Evolutionary conservation across 495 filamentous ascomycete genomes (phyloP), one percentile per base, ranked within the genome.

Genomic region (Penicillium flavigenum): DNA sequence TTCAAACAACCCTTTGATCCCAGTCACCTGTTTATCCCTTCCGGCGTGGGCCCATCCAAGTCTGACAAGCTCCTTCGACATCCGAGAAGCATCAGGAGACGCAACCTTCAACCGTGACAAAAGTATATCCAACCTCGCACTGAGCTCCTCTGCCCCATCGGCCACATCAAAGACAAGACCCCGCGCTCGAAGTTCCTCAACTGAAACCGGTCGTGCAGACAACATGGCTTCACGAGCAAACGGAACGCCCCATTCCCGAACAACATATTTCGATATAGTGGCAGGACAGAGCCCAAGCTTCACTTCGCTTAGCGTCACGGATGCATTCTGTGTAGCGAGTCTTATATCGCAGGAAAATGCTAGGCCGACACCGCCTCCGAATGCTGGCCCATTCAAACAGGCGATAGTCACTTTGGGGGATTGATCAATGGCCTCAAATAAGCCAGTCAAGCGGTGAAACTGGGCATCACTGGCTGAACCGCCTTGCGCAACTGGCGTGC

Each of bases 331-430:
- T 0, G 51, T 48, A 19, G 56, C 58, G 7, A 73, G 44, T 17
- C 74, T 66, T 4, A 76, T 58, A 41, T 76, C 72, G 45, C 72
- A 76, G 5, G 64, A 63, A 49, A 76, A 73, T 0, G 68, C 74
- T 0, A 78, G 53, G 0, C 71, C 74, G 0, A 73, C 74, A 0
- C 75, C 75, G 4, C 70, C 75, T 4, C 72, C 75, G 46, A 71
- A 73, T 1, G 71, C 71, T 14, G 71, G 68, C 1, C 74, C 75
- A 45, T 76, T 72, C 19, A 76, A 34, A 5, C 52, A 56, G 0
- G 70, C 74, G 46, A 76, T 72, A 0, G 69, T 76, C 17, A 72
- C 69, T 31, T 78, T 70, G 2, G 71, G 71, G 8, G 57, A 72
- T 10, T 56, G 55, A 34, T 73, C 68, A 24, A 76, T 70, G 0